Percentiles rank a stretch among this genome's conserved stretches.
These are phyloP conservation scores for Camellia lanceoleosa DNA, from an alignment of 148 eudicot genomes.

Conservation along the genomic window DNA sequence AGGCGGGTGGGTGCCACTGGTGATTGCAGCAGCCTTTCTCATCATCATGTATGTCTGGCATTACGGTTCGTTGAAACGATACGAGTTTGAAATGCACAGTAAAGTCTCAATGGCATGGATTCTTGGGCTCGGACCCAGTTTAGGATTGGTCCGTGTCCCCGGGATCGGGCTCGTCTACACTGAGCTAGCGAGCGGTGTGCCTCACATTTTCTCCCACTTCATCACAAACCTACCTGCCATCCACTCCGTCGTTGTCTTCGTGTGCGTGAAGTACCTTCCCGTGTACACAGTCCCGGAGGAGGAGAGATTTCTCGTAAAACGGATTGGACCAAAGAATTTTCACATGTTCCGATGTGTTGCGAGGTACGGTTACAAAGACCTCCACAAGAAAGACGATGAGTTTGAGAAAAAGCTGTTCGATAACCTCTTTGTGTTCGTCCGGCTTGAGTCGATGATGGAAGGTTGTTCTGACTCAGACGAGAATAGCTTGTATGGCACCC, in stretches of 20 bases:
- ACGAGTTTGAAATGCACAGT: constrained; percentile 93
- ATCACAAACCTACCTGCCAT: constrained; percentile 95
- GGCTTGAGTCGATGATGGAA: constrained; percentile 97
- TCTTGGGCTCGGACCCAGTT: constrained; percentile 88
- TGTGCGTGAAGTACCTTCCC: constrained; percentile 92
- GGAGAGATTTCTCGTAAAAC: constrained; percentile 84
- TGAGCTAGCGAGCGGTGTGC: constrained; percentile 94
- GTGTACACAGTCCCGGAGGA: constrained; percentile 95
- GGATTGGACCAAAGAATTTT: constrained; percentile 91
- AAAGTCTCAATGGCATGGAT: constrained; percentile 97
- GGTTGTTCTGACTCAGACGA: constrained; percentile 93
- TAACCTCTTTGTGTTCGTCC: constrained; percentile 68
- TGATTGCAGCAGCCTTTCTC: constrained; percentile 77
- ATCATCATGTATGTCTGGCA: constrained; percentile 93
- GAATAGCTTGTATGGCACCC: constrained; percentile 66
- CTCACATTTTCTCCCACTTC: constrained; percentile 89
- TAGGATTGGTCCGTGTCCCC: constrained; percentile 92
- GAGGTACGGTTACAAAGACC: constrained; percentile 89
- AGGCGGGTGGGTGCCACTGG: constrained; percentile 99
- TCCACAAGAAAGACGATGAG: constrained; percentile 87
- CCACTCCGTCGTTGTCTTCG: constrained; percentile 86
- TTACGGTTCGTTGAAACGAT: constrained; percentile 80
- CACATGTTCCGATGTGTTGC: constrained; percentile 99
- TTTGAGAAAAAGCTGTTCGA: constrained; percentile 85
- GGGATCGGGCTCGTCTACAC: constrained; percentile 98